phyloP scores from a whole-genome alignment of 331 rosid species.

The Phaseolus coccineus region DNA sequence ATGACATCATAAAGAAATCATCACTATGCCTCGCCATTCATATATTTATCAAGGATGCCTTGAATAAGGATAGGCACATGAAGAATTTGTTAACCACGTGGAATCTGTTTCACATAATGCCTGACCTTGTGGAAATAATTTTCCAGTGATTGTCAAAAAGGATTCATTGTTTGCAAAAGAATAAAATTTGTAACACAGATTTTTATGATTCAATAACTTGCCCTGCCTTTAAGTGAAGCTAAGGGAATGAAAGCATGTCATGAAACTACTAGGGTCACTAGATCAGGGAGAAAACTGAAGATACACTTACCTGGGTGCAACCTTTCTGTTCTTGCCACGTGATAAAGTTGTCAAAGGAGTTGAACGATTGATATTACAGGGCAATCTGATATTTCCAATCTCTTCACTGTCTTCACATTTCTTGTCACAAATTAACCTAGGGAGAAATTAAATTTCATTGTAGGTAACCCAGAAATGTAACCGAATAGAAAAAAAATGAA shows the following conservation, averaged over 20 bases:
- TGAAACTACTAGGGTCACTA: conserved; percentile 21
- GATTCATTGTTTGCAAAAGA: conserved; percentile 26
- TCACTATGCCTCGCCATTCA: conserved; percentile 13
- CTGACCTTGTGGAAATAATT: conserved; percentile 13
- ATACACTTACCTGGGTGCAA: conserved; percentile 66
- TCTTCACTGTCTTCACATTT: conserved; percentile 64
- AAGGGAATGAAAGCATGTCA: conserved; percentile 19
- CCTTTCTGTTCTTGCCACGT: conserved; percentile 61
- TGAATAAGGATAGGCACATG: conserved; percentile 8
- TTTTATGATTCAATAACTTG: background rate
- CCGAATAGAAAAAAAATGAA: conserved; percentile 35
- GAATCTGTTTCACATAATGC: conserved; percentile 17
- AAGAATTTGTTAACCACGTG: conserved; percentile 12
- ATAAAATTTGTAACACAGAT: background rate
- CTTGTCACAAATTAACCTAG: conserved; percentile 71
- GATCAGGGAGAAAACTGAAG: conserved; percentile 20
- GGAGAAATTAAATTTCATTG: conserved; percentile 36
- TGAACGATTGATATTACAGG: conserved; percentile 53
- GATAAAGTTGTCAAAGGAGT: conserved; percentile 39
- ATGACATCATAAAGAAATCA: conserved; percentile 26
- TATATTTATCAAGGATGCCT: conserved; percentile 17
- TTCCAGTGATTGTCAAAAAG: background rate
- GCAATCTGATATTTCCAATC: conserved; percentile 47
- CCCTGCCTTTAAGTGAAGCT: conserved; percentile 15
- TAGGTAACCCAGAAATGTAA: conserved; percentile 30